Base-by-base conservation (phyloP, 2,329 filamentous ascomycete species). In the Arthrobotrys entomopaga region DNA sequence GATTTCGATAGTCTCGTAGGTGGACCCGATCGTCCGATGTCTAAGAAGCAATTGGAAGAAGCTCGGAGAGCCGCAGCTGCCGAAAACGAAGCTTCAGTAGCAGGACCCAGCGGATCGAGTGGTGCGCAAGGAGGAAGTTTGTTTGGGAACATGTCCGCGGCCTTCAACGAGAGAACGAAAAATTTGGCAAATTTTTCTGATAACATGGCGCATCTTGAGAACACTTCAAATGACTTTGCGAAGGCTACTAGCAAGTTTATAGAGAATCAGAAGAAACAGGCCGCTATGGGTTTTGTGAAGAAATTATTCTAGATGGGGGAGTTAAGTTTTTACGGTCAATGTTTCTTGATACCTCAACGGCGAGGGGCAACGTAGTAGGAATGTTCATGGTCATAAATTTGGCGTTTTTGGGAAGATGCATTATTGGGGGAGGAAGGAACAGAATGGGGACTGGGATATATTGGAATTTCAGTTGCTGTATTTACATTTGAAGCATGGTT, bases 121-220 rank as follows among this genome's bases (percentile, higher is more conserved):
- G 53, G 52, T 2, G 7, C 8, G 34, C n/a, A 15, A 26, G 19
- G 16, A 3, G 22, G 42, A 77, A 86, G 87, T 7, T 89, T 89
- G 79, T 88, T 86, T 78, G 89, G 92, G 49, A 98, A 96, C 80
- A 88, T 98, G 82, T 89, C 91, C 8, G 86, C 93, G 40, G 92
- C 96, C 81, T 82, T 99, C 52, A 93, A 96, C 78, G 93, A 98
- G 82, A 84, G 95, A 58, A 97, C 95, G 0, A 92, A 98, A 82
- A 92, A 90, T 79, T 83, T 99, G 69, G 90, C 89, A 50, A 84
- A 96, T 3, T 89, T 94, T 82, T 90, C 90, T 1, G 94, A 98
- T 79, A 89, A 85, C 54, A 93, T 98, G 88, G 90, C 96, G 76
- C 88, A 87, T 76, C 82, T 97, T 73, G 90, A 94, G 79, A 87